Evolutionary conservation across 2,329 filamentous ascomycete genomes (phyloP).

Genomic region (Rutstroemia sp.): DNA sequence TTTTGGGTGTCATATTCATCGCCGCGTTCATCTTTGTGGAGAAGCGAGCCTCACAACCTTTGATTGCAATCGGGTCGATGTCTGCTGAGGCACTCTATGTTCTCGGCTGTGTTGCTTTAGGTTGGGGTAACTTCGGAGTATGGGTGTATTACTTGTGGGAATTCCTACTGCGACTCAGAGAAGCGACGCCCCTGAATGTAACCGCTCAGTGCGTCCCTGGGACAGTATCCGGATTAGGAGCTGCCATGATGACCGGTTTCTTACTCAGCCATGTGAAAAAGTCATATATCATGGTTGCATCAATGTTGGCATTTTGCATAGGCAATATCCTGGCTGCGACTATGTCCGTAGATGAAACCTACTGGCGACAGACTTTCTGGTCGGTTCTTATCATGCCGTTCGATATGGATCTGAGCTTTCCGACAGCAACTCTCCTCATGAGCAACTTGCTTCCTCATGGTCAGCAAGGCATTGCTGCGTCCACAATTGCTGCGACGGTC

Average conservation of each 20-base stretch:
- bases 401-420: conserved; percentile 60
- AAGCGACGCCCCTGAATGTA: not conserved
- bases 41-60: not conserved
- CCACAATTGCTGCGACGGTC: conserved; percentile 54
- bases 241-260: not conserved
- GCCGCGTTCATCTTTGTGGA: not conserved
- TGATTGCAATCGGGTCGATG: not conserved
- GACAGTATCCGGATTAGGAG: not conserved
- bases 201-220: not conserved
- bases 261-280: not conserved
- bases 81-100: not conserved
- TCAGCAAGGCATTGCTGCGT: conserved; percentile 37
- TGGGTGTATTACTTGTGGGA: conserved; percentile 11
- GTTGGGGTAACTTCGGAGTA: conserved; percentile 12
- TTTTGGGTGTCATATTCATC: conserved; percentile 35
- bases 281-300: conserved; percentile 31
- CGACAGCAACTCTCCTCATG: conserved; percentile 52
- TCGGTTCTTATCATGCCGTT: conserved; percentile 49
- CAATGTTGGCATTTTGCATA: conserved; percentile 29
- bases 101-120: conserved; percentile 14
- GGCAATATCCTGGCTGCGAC: conserved; percentile 35
- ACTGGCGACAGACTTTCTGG: conserved; percentile 57
- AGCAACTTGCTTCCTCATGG: conserved; percentile 41
- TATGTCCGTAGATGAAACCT: conserved; percentile 46
- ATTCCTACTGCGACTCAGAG: not conserved